A percentile compares a stretch with the other conserved stretches of the same genome.
Evolutionary conservation across 768 basidiomycete genomes (phyloP).

Genomic region (Suillus occidentalis): DNA sequence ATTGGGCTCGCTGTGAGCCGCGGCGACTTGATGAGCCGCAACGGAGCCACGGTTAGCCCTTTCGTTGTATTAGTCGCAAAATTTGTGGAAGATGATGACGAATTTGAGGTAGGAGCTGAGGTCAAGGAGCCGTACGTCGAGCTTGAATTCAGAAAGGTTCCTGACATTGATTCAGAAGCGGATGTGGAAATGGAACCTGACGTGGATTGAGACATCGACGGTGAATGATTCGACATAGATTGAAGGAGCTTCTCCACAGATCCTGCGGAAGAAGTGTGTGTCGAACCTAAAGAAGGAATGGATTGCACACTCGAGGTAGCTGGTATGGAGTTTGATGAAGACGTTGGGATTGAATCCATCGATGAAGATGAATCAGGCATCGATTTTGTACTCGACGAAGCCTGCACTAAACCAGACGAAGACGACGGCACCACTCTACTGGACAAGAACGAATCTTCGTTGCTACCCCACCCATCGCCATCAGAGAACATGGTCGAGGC

Average conservation of each 20-base stretch:
- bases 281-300: background rate
- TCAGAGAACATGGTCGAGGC: constrained; percentile 19
- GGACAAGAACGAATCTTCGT: background rate
- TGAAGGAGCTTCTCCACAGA: background rate
- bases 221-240: background rate
- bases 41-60: constrained; percentile 22
- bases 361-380: background rate
- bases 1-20: constrained; percentile 18
- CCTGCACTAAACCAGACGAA: background rate
- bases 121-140: constrained; percentile 15
- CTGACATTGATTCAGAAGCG: constrained; percentile 13
- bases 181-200: constrained; percentile 18
- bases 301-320: constrained; percentile 3
- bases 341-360: background rate
- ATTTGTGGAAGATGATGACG: background rate
- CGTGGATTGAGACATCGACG: background rate
- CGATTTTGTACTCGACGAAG: background rate
- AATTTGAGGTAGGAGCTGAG: constrained; percentile 13
- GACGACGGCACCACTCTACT: background rate
- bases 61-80: background rate
- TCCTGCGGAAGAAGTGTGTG: background rate
- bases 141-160: constrained; percentile 16
- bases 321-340: background rate
- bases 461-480: background rate
- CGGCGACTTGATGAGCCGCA: constrained; percentile 28